Conservation (phyloP, 768 basidiomycete species). For the Gymnopilus dilepis region DNA sequence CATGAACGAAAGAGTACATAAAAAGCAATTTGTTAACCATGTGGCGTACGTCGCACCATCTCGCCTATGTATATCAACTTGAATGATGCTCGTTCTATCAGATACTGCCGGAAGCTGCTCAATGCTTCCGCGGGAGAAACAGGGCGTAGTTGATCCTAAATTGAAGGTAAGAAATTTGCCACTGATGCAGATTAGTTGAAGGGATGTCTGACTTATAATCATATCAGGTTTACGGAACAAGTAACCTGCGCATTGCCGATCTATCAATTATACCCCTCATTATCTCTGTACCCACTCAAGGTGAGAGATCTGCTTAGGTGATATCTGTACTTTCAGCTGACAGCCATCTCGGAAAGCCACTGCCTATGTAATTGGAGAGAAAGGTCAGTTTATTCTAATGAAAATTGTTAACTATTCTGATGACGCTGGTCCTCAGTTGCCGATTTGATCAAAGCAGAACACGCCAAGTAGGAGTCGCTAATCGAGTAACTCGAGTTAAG, state of each 20-base stretch:
- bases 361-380: conserved; percentile 12
- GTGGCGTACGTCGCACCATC: background rate
- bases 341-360: background rate
- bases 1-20: conserved; percentile 26
- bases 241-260: conserved; percentile 58
- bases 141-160: conserved; percentile 57
- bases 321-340: background rate
- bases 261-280: conserved; percentile 57
- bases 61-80: background rate
- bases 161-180: conserved; percentile 38
- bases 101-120: conserved; percentile 54
- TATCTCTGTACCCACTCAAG: conserved; percentile 50
- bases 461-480: too few relatives aligned
- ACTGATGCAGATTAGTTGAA: too few relatives aligned
- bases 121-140: conserved; percentile 56
- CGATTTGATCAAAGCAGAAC: background rate
- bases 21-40: conserved; percentile 25
- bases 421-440: background rate
- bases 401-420: background rate
- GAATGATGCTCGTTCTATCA: conserved; percentile 20
- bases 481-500: too few relatives aligned
- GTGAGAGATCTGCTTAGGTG: conserved; percentile 26
- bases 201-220: too few relatives aligned
- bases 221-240: conserved; percentile 57
- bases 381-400: background rate